Conservation (phyloP, 1,284 basidiomycete genomes). For the Malassezia yamatoensis region DNA sequence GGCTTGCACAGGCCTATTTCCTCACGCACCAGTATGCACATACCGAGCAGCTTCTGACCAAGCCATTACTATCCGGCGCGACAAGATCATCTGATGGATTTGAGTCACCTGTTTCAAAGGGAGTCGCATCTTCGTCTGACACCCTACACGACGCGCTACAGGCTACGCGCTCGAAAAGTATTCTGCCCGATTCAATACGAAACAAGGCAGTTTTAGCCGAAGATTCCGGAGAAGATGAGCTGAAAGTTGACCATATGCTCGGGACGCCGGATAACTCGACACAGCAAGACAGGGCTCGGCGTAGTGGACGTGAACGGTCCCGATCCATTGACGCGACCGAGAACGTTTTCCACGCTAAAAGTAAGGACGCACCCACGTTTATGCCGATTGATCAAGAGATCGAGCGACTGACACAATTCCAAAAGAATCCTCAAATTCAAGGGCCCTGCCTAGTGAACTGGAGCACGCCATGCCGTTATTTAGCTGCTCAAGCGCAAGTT, state of each 20-base stretch:
- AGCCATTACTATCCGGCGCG: slow-evolving; percentile 56
- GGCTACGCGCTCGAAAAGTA: slow-evolving; percentile 23
- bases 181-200: slow-evolving; percentile 27
- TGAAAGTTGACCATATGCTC: slow-evolving; percentile 3
- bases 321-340: not conserved
- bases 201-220: not conserved
- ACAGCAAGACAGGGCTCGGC: not conserved
- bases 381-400: slow-evolving; percentile 13
- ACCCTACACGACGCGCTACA: slow-evolving; percentile 25
- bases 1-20: slow-evolving; percentile 95
- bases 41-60: slow-evolving; percentile 77
- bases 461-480: slow-evolving; percentile 35
- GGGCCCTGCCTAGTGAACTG: slow-evolving; percentile 36
- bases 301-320: slow-evolving; percentile 7
- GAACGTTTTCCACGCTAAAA: slow-evolving; percentile 4
- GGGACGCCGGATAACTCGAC: not conserved
- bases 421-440: not conserved
- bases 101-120: not conserved
- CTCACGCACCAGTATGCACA: slow-evolving; percentile 87
- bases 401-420: slow-evolving; percentile 8
- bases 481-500: slow-evolving; percentile 82
- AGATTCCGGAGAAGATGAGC: not conserved
- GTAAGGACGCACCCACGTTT: not conserved
- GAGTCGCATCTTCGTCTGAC: slow-evolving; percentile 9
- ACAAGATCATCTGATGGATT: slow-evolving; percentile 14